Base-by-base conservation (phyloP, 805 yeast genomes). In the Sungouiozyma intestinalis region DNA sequence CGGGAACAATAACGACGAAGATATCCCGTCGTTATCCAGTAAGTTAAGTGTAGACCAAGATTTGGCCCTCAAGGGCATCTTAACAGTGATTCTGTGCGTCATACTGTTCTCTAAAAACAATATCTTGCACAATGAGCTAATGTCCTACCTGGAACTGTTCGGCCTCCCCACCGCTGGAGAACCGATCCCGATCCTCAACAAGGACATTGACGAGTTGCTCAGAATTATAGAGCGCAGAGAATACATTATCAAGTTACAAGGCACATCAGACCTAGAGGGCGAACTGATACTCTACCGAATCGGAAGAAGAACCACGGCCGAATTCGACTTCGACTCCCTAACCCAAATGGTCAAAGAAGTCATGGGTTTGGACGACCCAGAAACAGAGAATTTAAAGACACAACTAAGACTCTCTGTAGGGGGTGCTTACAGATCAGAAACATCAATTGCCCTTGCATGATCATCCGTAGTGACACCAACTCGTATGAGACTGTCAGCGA, bases 101-200 rank as follows among this genome's bases (percentile, higher is more conserved):
- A 45, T 57, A 8, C 38, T 57, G 2, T 51, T 58, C 33, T 57
- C 63, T 5, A 55, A 52, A 36, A 58, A 60, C 43, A 51, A 51
- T 33, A 46, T 59, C 21, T 41, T 58, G 8, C 53, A 54, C 19
- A 46, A 53, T 16, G 64, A 60, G 41, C 41, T 60, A 13, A 17
- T 41, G 7, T 40, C 40, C 4, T 36, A 44, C 16, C 29, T 58
- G 24, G 43, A 33, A n/a, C 37, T 39, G 13, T 60, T 55, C 42
- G 64, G 63, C 8, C 44, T 60, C 5, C 60, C 60, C 1, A 42
- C 43, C 2, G 57, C 58, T 35, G 61, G 58, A 7, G 45, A 45
- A 15, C 36, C 37, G 9, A 57, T 57, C 19, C 60, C 62, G 3
- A 48, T 57, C 14, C n/a, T 58, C 15, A 45, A 52, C 17, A 16